These are phyloP conservation scores for Emericellopsis atlantica DNA, from an alignment of 2,329 filamentous ascomycete genomes.

Conservation along the genomic window DNA sequence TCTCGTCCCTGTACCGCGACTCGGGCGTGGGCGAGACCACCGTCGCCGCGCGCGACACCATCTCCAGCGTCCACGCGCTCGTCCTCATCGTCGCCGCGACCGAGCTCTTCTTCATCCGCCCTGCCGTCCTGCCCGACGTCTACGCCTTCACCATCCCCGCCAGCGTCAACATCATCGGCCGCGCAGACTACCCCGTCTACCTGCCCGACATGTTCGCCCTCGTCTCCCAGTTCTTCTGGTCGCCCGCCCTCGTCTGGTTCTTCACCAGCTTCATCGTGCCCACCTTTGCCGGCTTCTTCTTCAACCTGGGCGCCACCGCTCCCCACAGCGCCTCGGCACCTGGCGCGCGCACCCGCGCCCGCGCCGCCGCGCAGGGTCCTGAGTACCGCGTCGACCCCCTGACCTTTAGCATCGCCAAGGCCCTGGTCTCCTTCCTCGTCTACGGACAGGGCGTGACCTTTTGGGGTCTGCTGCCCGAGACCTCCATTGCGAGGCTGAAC, in stretches of 20 bases:
- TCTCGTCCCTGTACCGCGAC: constrained; percentile 49
- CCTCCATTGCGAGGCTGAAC: constrained; percentile 50
- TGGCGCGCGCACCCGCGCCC: constrained; percentile 25
- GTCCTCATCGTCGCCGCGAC: constrained; percentile 55
- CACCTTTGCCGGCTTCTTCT: constrained; percentile 67
- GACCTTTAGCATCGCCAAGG: constrained; percentile 83
- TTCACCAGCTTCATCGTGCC: constrained; percentile 62
- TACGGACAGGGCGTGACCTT: constrained; percentile 57
- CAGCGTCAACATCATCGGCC: constrained; percentile 34
- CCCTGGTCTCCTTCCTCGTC: constrained; percentile 66
- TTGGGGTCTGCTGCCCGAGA: constrained; percentile 45
- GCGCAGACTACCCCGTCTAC: constrained; percentile 47
- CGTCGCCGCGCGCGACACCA: constrained; percentile 51
- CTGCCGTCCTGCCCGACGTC: constrained; percentile 56
- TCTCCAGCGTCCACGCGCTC: constrained; percentile 62
- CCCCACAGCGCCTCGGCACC: constrained; percentile 22
- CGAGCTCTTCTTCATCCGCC: constrained; percentile 59
- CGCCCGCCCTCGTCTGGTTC: constrained; percentile 63
- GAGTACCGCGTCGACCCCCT: constrained; percentile 68
- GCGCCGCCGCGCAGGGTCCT: constrained; percentile 20
- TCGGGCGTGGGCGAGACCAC: constrained; percentile 56
- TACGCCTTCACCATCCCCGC: constrained; percentile 64
- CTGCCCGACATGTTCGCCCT: constrained; percentile 74
- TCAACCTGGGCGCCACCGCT: constrained; percentile 60
- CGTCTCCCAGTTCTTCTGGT: constrained; percentile 72